These are phyloP conservation scores for Beta corolliflora DNA, from an alignment of 179 eudicot genomes.

Conservation along the genomic window DNA sequence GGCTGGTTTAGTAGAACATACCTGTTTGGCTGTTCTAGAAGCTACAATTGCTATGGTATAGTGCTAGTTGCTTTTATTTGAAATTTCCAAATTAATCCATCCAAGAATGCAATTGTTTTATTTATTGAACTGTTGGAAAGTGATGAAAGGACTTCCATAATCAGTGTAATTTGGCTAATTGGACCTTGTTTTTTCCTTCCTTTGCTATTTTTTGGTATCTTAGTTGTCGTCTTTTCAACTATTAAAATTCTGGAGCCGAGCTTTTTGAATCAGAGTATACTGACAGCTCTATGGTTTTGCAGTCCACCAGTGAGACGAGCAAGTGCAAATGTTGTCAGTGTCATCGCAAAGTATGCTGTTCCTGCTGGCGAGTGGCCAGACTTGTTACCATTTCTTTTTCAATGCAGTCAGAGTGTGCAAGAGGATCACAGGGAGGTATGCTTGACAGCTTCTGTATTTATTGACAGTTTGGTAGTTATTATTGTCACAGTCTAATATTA, in stretches of 20 bases:
- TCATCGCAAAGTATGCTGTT: slow-evolving; percentile 94
- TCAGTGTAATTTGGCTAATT: too few relatives aligned
- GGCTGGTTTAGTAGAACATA: too few relatives aligned
- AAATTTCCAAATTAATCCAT: too few relatives aligned
- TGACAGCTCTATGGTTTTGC: slow-evolving; percentile 29
- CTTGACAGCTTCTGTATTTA: neutral
- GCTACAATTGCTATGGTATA: too few relatives aligned
- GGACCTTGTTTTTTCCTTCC: too few relatives aligned
- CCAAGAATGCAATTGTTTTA: too few relatives aligned
- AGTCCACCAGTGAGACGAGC: slow-evolving; percentile 97
- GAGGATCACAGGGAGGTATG: slow-evolving; percentile 94
- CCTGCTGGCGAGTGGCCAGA: slow-evolving; percentile 99
- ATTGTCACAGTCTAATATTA: neutral
- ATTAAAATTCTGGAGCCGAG: neutral
- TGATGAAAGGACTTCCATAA: too few relatives aligned
- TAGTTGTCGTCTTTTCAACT: neutral
- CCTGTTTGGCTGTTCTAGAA: too few relatives aligned
- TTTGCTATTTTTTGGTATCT: too few relatives aligned
- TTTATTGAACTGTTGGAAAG: too few relatives aligned
- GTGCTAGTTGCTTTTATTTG: too few relatives aligned
- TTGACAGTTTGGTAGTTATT: neutral
- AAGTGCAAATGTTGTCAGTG: slow-evolving; percentile 95
- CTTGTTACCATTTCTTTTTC: slow-evolving; percentile 89
- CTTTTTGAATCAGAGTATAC: neutral
- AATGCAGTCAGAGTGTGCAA: slow-evolving; percentile 93